Evolutionary conservation across 495 filamentous ascomycete species (phyloP).

Genomic region (Penicillium flavigenum): DNA sequence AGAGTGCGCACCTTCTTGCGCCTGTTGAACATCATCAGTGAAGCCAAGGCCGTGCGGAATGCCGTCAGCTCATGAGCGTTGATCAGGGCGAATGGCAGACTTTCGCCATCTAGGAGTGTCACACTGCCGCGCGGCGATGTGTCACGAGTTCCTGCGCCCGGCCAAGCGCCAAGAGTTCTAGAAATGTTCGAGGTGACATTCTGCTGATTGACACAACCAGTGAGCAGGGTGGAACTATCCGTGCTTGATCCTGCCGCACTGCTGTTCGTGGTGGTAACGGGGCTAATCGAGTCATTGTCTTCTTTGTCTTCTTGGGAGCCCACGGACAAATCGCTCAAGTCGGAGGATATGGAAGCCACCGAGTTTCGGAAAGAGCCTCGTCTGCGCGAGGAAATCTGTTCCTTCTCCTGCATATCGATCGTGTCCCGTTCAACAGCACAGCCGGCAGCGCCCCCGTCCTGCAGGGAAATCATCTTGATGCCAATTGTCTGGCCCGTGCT

Average conservation of each 20-base stretch:
- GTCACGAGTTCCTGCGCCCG: conserved; percentile 41
- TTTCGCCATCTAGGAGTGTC: conserved; percentile 66
- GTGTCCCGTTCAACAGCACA: conserved; percentile 33
- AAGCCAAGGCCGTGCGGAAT: conserved; percentile 87
- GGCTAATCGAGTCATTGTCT: conserved; percentile 9
- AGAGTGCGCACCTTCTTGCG: conserved; percentile 69
- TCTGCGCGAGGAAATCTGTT: conserved; percentile 16
- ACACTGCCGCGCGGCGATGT: conserved; percentile 76
- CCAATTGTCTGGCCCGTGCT: conserved; percentile 56
- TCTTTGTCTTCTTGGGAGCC: conserved; percentile 32
- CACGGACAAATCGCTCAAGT: conserved; percentile 41
- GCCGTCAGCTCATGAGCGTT: conserved; percentile 86
- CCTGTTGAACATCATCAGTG: conserved; percentile 69
- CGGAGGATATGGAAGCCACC: conserved; percentile 41
- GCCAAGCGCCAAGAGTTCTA: conserved; percentile 41
- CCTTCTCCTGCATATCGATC: conserved; percentile 20
- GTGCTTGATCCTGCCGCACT: conserved; percentile 30
- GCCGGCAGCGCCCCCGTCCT: conserved; percentile 37
- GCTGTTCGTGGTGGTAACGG: conserved; percentile 24
- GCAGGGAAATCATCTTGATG: conserved; percentile 62
- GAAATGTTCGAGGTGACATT: conserved; percentile 33
- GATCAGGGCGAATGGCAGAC: conserved; percentile 73
- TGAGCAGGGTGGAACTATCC: conserved; percentile 30
- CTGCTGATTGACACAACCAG: conserved; percentile 38
- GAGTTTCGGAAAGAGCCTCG: conserved; percentile 28